Conservation (phyloP, 495 filamentous ascomycete genomes). For the Penicillium maclennaniae region DNA sequence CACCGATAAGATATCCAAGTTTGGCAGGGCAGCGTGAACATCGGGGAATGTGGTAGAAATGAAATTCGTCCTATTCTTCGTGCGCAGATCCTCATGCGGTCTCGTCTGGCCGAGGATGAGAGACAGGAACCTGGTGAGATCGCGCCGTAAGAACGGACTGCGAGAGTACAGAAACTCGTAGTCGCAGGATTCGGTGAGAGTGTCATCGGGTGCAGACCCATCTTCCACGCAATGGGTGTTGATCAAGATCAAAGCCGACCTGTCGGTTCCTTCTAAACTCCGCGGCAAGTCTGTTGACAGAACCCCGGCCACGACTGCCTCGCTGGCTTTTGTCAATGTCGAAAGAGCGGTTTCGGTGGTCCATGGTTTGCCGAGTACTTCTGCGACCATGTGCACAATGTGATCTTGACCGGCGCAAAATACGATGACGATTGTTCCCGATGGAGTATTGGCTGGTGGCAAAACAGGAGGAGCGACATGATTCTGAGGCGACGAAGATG, state of each 20-base stretch:
- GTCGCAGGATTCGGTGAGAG: slow-evolving; percentile 62
- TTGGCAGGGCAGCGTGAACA: slow-evolving; percentile 76
- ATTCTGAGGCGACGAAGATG: slow-evolving; percentile 8
- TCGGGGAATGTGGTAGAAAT: slow-evolving; percentile 86
- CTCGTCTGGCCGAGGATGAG: slow-evolving; percentile 71
- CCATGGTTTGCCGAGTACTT: slow-evolving; percentile 64
- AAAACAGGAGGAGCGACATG: slow-evolving; percentile 3
- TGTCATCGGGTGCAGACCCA: slow-evolving; percentile 60
- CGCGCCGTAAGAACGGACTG: slow-evolving; percentile 65
- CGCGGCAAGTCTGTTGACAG: slow-evolving; percentile 47
- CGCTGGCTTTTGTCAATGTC: slow-evolving; percentile 44
- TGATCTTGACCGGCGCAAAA: slow-evolving; percentile 58
- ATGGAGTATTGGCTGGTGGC: not conserved
- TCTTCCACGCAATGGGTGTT: slow-evolving; percentile 71
- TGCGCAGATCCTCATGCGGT: slow-evolving; percentile 69
- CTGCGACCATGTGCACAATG: slow-evolving; percentile 64
- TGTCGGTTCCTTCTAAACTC: slow-evolving; percentile 47
- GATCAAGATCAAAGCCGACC: slow-evolving; percentile 54
- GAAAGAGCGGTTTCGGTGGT: slow-evolving; percentile 51
- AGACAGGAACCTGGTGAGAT: slow-evolving; percentile 71
- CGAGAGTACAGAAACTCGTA: slow-evolving; percentile 81
- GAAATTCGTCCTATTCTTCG: slow-evolving; percentile 72
- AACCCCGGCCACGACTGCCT: slow-evolving; percentile 57
- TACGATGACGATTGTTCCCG: slow-evolving; percentile 52
- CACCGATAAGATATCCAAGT: slow-evolving; percentile 79